Conservation (phyloP, 2,329 filamentous ascomycete species). For the Penicillium concentricum region DNA sequence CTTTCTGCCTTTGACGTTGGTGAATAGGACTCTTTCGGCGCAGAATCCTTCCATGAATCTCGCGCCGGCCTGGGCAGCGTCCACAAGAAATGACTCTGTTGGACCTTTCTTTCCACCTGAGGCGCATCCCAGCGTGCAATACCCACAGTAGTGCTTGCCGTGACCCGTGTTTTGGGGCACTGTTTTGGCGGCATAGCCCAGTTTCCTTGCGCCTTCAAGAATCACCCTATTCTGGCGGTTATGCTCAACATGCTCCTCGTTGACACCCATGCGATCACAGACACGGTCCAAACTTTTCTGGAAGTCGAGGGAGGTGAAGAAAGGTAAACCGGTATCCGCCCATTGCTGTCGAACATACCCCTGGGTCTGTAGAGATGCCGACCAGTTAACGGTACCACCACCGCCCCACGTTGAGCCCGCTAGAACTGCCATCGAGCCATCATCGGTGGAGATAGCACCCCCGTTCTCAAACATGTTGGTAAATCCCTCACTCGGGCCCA, state of each 20-base stretch:
- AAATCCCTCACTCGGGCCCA: slow-evolving; percentile 62
- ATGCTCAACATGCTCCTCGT: slow-evolving; percentile 64
- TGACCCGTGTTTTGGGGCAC: slow-evolving; percentile 80
- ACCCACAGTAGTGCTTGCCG: slow-evolving; percentile 70
- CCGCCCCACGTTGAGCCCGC: slow-evolving; percentile 78
- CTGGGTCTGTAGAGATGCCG: slow-evolving; percentile 65
- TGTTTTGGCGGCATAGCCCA: slow-evolving; percentile 68
- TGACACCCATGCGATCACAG: slow-evolving; percentile 74
- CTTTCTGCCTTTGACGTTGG: slow-evolving; percentile 50
- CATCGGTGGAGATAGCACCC: slow-evolving; percentile 57
- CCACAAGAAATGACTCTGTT: slow-evolving; percentile 71
- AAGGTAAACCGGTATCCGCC: slow-evolving; percentile 65
- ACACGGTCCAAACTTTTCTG: slow-evolving; percentile 79
- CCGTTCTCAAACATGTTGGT: slow-evolving; percentile 69
- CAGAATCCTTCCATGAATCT: slow-evolving; percentile 81
- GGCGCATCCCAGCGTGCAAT: slow-evolving; percentile 60
- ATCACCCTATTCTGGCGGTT: slow-evolving; percentile 70
- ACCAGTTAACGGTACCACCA: slow-evolving; percentile 88
- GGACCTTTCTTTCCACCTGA: slow-evolving; percentile 77
- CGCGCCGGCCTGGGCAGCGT: slow-evolving; percentile 74
- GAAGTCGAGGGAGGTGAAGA: slow-evolving; percentile 72
- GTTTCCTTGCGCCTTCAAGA: slow-evolving; percentile 70
- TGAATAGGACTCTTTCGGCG: slow-evolving; percentile 69
- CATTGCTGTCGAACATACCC: slow-evolving; percentile 77
- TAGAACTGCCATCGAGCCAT: slow-evolving; percentile 60